phyloP scores from a whole-genome alignment of 2,329 filamentous ascomycete genomes.

The Arthrobotrys megalospora region DNA sequence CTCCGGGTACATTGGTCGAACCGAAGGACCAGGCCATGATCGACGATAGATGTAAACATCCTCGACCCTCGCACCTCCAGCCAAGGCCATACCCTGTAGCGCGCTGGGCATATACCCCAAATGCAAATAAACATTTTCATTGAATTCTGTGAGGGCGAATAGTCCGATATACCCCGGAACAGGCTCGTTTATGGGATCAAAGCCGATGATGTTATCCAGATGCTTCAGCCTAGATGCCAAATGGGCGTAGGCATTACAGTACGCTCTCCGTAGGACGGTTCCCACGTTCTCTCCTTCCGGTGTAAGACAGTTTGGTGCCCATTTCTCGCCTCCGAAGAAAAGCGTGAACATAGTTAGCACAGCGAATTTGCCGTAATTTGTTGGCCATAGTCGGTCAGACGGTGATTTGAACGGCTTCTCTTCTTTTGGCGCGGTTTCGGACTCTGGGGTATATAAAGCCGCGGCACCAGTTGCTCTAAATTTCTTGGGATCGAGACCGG shows the following conservation, averaged over 20 bases:
- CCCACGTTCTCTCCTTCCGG: constrained; percentile 91
- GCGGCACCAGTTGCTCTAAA: constrained; percentile 62
- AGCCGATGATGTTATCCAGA: constrained; percentile 66
- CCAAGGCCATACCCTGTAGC: constrained; percentile 68
- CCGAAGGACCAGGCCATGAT: constrained; percentile 68
- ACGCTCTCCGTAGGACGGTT: constrained; percentile 91
- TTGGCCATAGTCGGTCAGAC: constrained; percentile 80
- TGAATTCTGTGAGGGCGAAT: constrained; percentile 67
- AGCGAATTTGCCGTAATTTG: constrained; percentile 91
- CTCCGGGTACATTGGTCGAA: constrained; percentile 66
- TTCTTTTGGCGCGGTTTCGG: constrained; percentile 53
- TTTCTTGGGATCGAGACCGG: constrained; percentile 66
- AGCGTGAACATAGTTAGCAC: constrained; percentile 93
- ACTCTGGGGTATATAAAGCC: constrained; percentile 58
- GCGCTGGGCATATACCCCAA: constrained; percentile 68
- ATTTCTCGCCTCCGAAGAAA: constrained; percentile 91
- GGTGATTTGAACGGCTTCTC: constrained; percentile 62
- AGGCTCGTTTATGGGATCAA: constrained; percentile 69
- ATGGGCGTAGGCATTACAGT: constrained; percentile 82
- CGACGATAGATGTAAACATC: constrained; percentile 68
- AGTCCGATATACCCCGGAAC: constrained; percentile 69
- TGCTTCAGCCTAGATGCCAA: constrained; percentile 76
- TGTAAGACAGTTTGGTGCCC: constrained; percentile 79
- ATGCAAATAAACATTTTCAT: constrained; percentile 69
- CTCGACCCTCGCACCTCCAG: constrained; percentile 67